These are phyloP conservation scores for Pinus albicaulis DNA, from an alignment of 75 land plant genomes.

Conservation along the genomic window DNA sequence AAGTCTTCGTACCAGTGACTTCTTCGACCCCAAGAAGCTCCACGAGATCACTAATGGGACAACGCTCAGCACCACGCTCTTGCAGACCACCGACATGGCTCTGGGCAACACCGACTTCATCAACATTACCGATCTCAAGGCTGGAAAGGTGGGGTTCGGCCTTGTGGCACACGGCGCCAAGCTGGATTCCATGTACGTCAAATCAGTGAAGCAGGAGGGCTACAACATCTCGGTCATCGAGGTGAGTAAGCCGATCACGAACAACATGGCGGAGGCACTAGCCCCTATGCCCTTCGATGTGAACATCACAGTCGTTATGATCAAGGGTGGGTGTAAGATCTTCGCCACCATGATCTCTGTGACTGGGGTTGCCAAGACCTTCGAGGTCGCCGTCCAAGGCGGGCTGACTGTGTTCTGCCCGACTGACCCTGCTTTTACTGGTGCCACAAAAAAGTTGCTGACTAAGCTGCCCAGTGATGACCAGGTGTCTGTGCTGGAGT, in stretches of 20 bases:
- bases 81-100: slow-evolving; percentile 76
- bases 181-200: slow-evolving; percentile 32
- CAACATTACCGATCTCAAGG: slow-evolving; percentile 63
- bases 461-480: slow-evolving; percentile 41
- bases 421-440: slow-evolving; percentile 41
- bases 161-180: slow-evolving; percentile 23
- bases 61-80: slow-evolving; percentile 56
- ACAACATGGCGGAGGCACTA: slow-evolving; percentile 44
- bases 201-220: slow-evolving; percentile 39
- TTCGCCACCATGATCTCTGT: slow-evolving; percentile 39
- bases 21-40: slow-evolving; percentile 64
- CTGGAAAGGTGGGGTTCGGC: slow-evolving; percentile 51
- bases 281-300: slow-evolving; percentile 24
- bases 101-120: slow-evolving; percentile 69
- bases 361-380: slow-evolving; percentile 18
- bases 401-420: slow-evolving; percentile 74
- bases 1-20: too few relatives aligned
- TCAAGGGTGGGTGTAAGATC: slow-evolving; percentile 44
- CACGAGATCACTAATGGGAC: slow-evolving; percentile 62
- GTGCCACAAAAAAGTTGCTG: slow-evolving; percentile 22
- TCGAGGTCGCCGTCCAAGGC: slow-evolving; percentile 14
- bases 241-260: slow-evolving; percentile 37
- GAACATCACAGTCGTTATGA: slow-evolving; percentile 36
- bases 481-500: slow-evolving; percentile 26
- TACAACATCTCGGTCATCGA: slow-evolving; percentile 72